A percentile compares a stretch with the other conserved stretches of the same genome.
phyloP scores from a whole-genome alignment of 2,329 filamentous ascomycete species.

The Venturiaceae sp. region DNA sequence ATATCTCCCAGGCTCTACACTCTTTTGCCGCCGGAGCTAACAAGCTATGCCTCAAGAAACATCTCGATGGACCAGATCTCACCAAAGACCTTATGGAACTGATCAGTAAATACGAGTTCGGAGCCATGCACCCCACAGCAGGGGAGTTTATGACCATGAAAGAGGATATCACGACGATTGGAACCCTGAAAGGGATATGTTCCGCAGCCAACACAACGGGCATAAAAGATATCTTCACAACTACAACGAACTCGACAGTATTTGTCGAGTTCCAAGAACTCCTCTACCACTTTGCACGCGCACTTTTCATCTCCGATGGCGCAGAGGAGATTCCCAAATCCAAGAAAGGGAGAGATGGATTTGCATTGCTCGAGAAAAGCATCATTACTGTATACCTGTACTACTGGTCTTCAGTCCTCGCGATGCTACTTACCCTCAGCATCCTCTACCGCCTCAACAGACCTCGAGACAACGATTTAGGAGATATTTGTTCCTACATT shows the following conservation, averaged over 20 bases:
- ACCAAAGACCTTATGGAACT: neutral
- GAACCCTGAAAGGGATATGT: neutral
- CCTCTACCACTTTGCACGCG: neutral
- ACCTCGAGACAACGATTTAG: neutral
- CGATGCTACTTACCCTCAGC: neutral
- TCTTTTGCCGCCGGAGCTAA: neutral
- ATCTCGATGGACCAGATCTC: neutral
- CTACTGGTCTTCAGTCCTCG: neutral
- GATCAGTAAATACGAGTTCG: neutral
- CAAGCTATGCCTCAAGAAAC: neutral
- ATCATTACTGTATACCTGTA: slow-evolving; percentile 4
- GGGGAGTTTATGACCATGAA: neutral
- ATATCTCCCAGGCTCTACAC: neutral
- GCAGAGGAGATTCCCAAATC: neutral
- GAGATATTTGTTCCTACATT: neutral
- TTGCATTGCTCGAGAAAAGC: neutral
- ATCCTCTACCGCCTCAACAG: neutral
- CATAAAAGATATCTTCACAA: neutral
- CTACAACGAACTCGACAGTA: neutral
- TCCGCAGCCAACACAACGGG: neutral
- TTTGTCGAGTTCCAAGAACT: neutral
- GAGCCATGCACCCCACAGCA: neutral
- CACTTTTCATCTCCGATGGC: neutral
- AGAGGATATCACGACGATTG: neutral
- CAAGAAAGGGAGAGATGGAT: neutral